These are phyloP conservation scores for Exserohilum turcica DNA, from an alignment of 2,329 filamentous ascomycete genomes.

Conservation along the genomic window DNA sequence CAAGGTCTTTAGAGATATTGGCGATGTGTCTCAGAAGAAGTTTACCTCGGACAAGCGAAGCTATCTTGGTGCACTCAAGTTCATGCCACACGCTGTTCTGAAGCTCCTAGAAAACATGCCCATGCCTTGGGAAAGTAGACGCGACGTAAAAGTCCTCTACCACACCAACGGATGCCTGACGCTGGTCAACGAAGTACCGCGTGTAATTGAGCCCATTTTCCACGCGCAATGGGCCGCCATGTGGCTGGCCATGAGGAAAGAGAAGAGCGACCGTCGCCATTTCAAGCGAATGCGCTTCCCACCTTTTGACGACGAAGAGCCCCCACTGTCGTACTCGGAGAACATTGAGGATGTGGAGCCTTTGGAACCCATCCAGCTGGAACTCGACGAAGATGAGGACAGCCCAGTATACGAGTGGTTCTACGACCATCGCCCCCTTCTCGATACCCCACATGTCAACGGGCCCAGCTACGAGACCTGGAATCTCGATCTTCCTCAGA, in stretches of 20 bases:
- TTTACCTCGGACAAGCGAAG: conserved; percentile 98
- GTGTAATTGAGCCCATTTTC: conserved; percentile 97
- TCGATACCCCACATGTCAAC: conserved; percentile 92
- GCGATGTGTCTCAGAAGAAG: conserved; percentile 98
- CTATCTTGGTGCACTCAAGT: conserved; percentile 95
- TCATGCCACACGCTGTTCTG: conserved; percentile 97
- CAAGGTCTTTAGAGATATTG: conserved; percentile 98
- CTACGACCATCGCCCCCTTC: conserved; percentile 88
- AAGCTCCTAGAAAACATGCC: conserved; percentile 99
- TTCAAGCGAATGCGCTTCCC: conserved; percentile 99
- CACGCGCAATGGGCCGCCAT: conserved; percentile 99
- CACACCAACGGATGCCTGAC: conserved; percentile 98
- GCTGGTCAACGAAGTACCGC: conserved; percentile 92
- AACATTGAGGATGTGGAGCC: conserved; percentile 99
- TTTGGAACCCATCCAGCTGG: conserved; percentile 97
- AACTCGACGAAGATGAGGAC: conserved; percentile 93
- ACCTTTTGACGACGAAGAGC: conserved; percentile 97
- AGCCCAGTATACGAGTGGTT: conserved; percentile 94
- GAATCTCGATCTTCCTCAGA: conserved; percentile 91
- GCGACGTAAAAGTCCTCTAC: conserved; percentile 97
- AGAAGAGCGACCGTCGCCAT: conserved; percentile 92
- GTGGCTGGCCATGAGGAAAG: conserved; percentile 98
- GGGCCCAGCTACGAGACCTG: conserved; percentile 95
- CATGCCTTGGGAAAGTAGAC: conserved; percentile 97
- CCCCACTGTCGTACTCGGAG: conserved; percentile 95